phyloP scores from a whole-genome alignment of 176 grass and related monocot genomes.

The Typha latifolia region DNA sequence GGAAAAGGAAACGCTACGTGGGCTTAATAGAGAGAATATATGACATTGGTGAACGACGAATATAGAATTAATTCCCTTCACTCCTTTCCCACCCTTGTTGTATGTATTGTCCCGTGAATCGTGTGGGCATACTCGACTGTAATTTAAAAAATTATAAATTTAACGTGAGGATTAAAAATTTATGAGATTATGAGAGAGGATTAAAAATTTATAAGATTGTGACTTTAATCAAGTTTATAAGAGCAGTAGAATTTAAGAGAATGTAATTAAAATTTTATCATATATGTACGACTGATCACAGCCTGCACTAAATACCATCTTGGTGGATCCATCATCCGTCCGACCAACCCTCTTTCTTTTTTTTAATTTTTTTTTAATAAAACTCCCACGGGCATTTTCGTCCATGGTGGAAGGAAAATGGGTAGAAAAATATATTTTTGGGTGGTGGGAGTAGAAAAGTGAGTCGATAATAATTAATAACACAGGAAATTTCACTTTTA shows the following conservation, averaged over 20 bases:
- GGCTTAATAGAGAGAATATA: background rate
- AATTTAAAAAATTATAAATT: too few relatives aligned
- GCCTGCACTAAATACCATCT: too few relatives aligned
- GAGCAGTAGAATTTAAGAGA: too few relatives aligned
- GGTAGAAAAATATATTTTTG: background rate
- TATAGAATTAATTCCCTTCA: background rate
- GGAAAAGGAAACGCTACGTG: background rate
- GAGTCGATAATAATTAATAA: background rate
- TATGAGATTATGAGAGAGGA: too few relatives aligned
- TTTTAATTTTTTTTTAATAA: too few relatives aligned
- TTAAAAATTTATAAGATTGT: too few relatives aligned
- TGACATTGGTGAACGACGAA: background rate
- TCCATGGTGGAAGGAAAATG: background rate
- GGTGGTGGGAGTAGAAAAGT: background rate
- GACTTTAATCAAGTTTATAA: too few relatives aligned
- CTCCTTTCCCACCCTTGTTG: background rate
- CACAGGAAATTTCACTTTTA: background rate
- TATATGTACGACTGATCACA: too few relatives aligned
- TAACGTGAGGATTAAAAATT: too few relatives aligned
- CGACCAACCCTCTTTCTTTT: too few relatives aligned
- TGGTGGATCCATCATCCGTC: too few relatives aligned
- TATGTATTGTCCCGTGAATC: background rate
- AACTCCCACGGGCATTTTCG: background rate
- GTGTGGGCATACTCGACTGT: background rate
- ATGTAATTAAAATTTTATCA: too few relatives aligned